phyloP scores from a whole-genome alignment of 306 rosid species.

The Astragalus membranaceus region DNA sequence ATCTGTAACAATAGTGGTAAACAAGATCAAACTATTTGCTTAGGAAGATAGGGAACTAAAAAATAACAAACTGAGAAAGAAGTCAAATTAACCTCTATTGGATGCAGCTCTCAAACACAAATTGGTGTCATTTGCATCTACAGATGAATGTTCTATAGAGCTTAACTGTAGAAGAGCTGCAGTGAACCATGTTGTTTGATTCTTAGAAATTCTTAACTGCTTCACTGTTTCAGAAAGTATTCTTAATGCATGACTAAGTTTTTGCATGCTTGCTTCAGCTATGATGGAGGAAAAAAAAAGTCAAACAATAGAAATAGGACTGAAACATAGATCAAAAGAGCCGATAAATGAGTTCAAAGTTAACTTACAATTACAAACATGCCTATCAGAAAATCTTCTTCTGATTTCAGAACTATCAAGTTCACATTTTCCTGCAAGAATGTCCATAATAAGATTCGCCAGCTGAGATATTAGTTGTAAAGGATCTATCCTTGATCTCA shows the following conservation, averaged over 20 bases:
- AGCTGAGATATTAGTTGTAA: slow-evolving; percentile 77
- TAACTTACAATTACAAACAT: slow-evolving; percentile 57
- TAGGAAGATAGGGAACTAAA: no score
- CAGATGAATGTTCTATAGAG: slow-evolving; percentile 45
- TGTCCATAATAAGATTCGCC: slow-evolving; percentile 89
- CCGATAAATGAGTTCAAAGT: not conserved
- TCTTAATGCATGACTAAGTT: slow-evolving; percentile 65
- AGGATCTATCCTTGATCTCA: slow-evolving; percentile 80
- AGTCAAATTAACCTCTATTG: slow-evolving; percentile 39
- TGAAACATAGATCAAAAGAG: not conserved
- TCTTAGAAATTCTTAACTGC: slow-evolving; percentile 76
- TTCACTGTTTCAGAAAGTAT: slow-evolving; percentile 77
- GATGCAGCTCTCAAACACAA: slow-evolving; percentile 29
- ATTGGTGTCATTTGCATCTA: slow-evolving; percentile 38
- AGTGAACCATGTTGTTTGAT: slow-evolving; percentile 81
- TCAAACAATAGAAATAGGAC: slow-evolving; percentile 8
- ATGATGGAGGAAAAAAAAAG: slow-evolving; percentile 1
- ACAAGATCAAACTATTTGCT: no score
- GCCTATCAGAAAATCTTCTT: slow-evolving; percentile 40
- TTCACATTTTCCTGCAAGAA: slow-evolving; percentile 66
- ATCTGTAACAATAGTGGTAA: slow-evolving; percentile 26
- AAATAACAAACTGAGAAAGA: no score
- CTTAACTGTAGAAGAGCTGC: slow-evolving; percentile 83
- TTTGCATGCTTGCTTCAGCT: slow-evolving; percentile 67
- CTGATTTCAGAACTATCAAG: slow-evolving; percentile 49